These are phyloP conservation scores for Lanmaoa rubissima DNA, from an alignment of 768 basidiomycete genomes.

Conservation along the genomic window DNA sequence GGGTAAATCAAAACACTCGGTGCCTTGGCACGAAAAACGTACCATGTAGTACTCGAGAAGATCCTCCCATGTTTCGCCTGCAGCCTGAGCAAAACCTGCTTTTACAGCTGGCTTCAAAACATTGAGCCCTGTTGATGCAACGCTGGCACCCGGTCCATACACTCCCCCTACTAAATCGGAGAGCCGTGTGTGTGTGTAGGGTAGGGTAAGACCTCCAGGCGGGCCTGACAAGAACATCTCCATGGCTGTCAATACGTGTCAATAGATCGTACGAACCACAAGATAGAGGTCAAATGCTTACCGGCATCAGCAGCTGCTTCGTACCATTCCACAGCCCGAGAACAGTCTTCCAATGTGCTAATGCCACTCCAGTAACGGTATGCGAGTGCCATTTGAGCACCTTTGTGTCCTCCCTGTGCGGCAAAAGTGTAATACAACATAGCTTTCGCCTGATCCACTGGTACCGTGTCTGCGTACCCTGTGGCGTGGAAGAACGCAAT, in stretches of 20 bases:
- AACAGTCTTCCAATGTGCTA: conserved; percentile 83
- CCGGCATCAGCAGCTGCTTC: conserved; percentile 85
- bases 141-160: conserved; percentile 94
- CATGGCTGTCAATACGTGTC: conserved; percentile 55
- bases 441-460: conserved; percentile 74
- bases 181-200: conserved; percentile 74
- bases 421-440: conserved; percentile 94
- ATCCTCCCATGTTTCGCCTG: conserved; percentile 94
- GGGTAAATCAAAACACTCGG: background rate
- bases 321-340: conserved; percentile 84
- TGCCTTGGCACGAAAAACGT: conserved; percentile 16
- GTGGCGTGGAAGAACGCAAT: conserved; percentile 89
- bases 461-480: conserved; percentile 66
- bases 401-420: conserved; percentile 81
- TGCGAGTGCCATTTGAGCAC: conserved; percentile 89
- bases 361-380: conserved; percentile 97
- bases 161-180: conserved; percentile 91
- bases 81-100: conserved; percentile 77
- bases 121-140: conserved; percentile 83
- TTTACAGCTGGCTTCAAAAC: conserved; percentile 73
- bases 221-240: conserved; percentile 79
- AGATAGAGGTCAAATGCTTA: conserved; percentile 35
- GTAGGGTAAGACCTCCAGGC: conserved; percentile 85
- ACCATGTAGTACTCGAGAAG: conserved; percentile 91
- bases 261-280: background rate